These are phyloP conservation scores for Croton laevigatus DNA, from an alignment of 441 rosid species.

Conservation along the genomic window DNA sequence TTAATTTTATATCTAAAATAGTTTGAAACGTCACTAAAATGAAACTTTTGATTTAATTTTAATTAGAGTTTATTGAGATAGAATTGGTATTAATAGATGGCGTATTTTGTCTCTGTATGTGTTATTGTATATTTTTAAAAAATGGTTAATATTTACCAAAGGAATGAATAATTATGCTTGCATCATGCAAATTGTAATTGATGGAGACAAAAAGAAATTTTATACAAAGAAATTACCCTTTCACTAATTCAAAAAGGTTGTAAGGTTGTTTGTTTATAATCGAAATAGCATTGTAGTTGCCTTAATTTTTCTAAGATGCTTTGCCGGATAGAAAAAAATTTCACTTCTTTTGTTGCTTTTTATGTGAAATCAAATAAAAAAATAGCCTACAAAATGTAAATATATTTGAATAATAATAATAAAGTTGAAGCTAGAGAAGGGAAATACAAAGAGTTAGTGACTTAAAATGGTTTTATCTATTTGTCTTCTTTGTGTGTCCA, in stretches of 20 bases:
- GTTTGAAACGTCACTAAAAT: too few species aligned
- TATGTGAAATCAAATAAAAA: not conserved
- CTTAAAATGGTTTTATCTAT: not conserved
- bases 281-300: not conserved
- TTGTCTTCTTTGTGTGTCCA: not conserved
- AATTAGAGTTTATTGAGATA: too few species aligned
- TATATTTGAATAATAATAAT: too few species aligned
- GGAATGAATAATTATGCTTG: too few species aligned
- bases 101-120: too few species aligned
- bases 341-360: not conserved
- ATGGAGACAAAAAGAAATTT: constrained; percentile 5
- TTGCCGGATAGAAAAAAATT: not conserved
- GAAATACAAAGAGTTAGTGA: not conserved
- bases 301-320: not conserved
- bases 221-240: constrained; percentile 16
- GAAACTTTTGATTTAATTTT: too few species aligned
- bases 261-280: not conserved
- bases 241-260: constrained; percentile 17
- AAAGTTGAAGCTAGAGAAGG: not conserved
- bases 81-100: too few species aligned
- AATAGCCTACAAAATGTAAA: not conserved
- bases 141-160: too few species aligned
- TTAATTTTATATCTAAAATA: too few species aligned
- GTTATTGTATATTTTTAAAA: too few species aligned
- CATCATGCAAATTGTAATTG: too few species aligned